Percentiles rank a stretch among this genome's conserved stretches.
Evolutionary conservation across 78 protist species (phyloP).

Genomic region (Protostelium mycophagum): DNA sequence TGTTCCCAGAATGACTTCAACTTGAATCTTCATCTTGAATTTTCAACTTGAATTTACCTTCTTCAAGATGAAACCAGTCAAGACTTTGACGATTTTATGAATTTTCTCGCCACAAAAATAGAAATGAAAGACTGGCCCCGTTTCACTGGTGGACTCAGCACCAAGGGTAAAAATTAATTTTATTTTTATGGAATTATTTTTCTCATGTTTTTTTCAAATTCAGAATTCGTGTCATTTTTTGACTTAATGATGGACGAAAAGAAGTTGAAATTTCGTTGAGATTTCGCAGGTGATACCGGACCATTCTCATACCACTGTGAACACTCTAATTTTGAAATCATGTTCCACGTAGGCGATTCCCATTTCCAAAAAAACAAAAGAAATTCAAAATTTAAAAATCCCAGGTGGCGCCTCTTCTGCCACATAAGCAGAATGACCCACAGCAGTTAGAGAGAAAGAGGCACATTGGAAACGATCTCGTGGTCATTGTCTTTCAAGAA

Average conservation of each 20-base stretch:
- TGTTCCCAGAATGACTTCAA: too few relatives aligned
- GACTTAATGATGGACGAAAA: not conserved
- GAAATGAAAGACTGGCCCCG: not conserved
- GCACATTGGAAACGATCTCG: constrained; percentile 81
- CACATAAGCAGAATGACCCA: constrained; percentile 34
- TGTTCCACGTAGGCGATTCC: not conserved
- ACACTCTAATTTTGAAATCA: not conserved
- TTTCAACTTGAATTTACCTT: too few relatives aligned
- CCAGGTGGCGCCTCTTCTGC: constrained; percentile 77
- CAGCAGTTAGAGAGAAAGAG: constrained; percentile 79
- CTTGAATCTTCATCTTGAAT: too few relatives aligned
- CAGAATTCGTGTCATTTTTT: not conserved
- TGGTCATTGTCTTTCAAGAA: constrained; percentile 64
- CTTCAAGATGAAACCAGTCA: not conserved
- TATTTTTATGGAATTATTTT: too few relatives aligned
- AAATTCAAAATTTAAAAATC: too few relatives aligned
- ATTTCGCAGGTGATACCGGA: not conserved
- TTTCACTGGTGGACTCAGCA: not conserved
- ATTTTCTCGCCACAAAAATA: not conserved
- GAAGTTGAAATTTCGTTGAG: too few relatives aligned
- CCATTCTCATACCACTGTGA: not conserved
- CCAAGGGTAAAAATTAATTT: not conserved
- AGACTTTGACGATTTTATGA: not conserved
- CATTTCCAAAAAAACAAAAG: not conserved
- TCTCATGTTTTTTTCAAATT: too few relatives aligned